Base-by-base conservation (phyloP, 139 green algal species). In the Zygnema circumcarinatum region DNA sequence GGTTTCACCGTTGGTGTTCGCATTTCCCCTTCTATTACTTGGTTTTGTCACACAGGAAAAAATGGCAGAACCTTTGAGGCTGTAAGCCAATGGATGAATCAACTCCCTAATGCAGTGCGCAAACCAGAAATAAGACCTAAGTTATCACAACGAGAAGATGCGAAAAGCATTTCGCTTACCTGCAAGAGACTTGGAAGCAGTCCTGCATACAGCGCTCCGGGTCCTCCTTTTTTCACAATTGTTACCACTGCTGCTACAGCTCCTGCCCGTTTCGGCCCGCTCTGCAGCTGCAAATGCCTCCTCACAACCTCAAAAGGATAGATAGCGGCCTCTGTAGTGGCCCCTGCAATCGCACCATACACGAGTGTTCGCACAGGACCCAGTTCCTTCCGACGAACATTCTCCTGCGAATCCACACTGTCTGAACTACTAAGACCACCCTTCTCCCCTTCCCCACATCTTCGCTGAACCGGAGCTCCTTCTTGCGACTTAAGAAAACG, bases 291-390 rank as follows among this genome's bases (percentile, higher is more conserved):
- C 88, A 96, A 93, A 35, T 95, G 88, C 21, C 95, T 85, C 42
- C 95, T 87, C 1, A 97, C 89, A 2, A 94, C 92, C 73, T 95
- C 93, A 52, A 96, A 78, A 1, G 94, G 94, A 79, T 96, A 97
- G 40, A 94, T 88, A 1, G 92, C 76, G 0, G 89, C 38, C 90
- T 97, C 95, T 1, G 92, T 90, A 25, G 80, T 85, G 1, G 84
- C 85, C 7, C 94, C 94, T 25, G 93, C 91, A 38, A 95, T 56
- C 11, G 86, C 94, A 33, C 94, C 94, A 79, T 94, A 95, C 41
- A 95, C 79, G 83, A 95, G 84, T 16, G 89, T 94, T 41, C 90
- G 75, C 39, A 33, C 25, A 0, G 91, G 35, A 1, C 38, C 73
- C 21, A 94, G 47, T 33, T 90, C 73, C 38, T 32, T 84, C 16